Base-by-base conservation (phyloP, 2,329 filamentous ascomycete species). In the Aspergillus sp. region DNA sequence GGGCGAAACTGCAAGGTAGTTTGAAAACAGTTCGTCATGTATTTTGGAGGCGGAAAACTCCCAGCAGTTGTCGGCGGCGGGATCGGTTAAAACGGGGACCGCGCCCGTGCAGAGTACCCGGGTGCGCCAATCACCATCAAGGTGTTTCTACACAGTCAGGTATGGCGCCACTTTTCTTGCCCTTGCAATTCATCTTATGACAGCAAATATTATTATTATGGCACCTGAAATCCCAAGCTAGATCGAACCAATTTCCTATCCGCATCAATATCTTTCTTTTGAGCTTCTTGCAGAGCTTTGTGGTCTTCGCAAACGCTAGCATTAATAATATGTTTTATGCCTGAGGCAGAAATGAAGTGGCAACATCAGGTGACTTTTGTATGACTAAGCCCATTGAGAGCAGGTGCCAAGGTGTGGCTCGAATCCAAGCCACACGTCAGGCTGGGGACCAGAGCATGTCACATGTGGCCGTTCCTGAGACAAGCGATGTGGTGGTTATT, bases 51-150 rank as follows among this genome's bases (percentile, higher is more conserved):
- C 51, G 60, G 61, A 59, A 58, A 58, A 54, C 30, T 51, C 27
- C 48, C 37, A 54, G 44, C 42, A 54, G 33, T 20, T 59, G 58
- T 62, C 55, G 54, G 57, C 58, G 58, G 57, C 59, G 44, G 46
- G 54, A 54, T 69, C 68, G 68, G 63, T 62, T 70, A 72, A 68
- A 61, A 58, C 51, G 46, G 51, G 51, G 27, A 5, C 30, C 41
- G 49, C 44, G 24, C 49, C 54, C 54, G 45, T 42, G 46, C 37
- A 48, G 39, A 61, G 63, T 63, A 60, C 62, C 63, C 66, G 63
- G 47, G 63, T 51, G 12, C 37, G 51, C 75, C 75, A 77, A 77
- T 77, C 73, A 77, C 58, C 51, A 34, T 58, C 15, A 17, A 71
- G 57, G 61, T 65, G 69, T 77, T 77, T 76, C 72, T 72, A 75